These are phyloP conservation scores for Beta macrorhiza DNA, from an alignment of 179 eudicot genomes.

Conservation along the genomic window DNA sequence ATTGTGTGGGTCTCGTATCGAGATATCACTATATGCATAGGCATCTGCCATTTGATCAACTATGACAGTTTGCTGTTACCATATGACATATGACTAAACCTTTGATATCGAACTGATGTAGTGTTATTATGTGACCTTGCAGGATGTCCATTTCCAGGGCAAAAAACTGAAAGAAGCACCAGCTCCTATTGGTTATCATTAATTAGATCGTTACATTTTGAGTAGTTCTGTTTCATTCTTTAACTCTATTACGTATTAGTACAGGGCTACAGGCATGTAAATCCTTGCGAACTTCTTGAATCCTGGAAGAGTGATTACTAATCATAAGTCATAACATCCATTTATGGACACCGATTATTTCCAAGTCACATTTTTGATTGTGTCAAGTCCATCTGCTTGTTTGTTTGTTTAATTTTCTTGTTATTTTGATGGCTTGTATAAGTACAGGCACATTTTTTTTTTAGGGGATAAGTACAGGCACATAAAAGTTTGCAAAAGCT, in stretches of 20 bases:
- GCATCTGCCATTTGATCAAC: neutral
- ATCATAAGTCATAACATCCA: neutral
- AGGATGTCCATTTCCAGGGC: constrained; percentile 82
- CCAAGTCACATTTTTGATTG: neutral
- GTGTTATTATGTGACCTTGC: constrained; percentile 22
- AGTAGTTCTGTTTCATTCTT: neutral
- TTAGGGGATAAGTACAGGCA: neutral
- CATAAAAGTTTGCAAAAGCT: neutral
- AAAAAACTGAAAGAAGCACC: constrained; percentile 67
- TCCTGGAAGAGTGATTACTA: neutral
- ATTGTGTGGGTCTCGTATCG: neutral
- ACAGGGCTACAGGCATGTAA: neutral
- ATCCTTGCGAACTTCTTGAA: constrained; percentile 2
- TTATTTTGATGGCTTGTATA: neutral
- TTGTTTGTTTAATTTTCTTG: neutral
- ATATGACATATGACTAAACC: too few species aligned
- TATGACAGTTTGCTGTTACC: neutral
- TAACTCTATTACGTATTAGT: constrained; percentile 10
- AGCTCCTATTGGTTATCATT: constrained; percentile 83
- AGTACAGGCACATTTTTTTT: neutral
- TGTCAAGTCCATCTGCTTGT: neutral
- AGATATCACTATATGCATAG: neutral
- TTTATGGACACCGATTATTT: neutral
- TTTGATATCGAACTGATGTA: neutral
- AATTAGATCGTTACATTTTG: constrained; percentile 26